These are phyloP conservation scores for Malus asiatica DNA, from an alignment of 306 rosid species.

Conservation along the genomic window DNA sequence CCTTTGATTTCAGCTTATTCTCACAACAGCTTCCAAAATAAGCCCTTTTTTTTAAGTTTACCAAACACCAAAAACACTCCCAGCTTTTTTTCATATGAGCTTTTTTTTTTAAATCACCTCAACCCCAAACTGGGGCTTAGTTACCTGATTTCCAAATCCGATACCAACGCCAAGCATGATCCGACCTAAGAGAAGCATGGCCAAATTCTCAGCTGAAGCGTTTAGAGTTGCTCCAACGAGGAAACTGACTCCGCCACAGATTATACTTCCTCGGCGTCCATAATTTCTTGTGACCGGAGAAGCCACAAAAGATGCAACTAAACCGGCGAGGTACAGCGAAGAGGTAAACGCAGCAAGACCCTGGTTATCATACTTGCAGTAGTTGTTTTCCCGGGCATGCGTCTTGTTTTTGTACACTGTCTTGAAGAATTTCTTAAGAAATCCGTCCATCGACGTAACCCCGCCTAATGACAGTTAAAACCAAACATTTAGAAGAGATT, in stretches of 20 bases:
- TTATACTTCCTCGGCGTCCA: constrained; percentile 68
- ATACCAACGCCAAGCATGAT: constrained; percentile 94
- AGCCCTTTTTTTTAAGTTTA: too few relatives aligned
- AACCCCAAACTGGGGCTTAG: too few relatives aligned
- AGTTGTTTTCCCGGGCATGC: constrained; percentile 73
- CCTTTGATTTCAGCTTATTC: too few relatives aligned
- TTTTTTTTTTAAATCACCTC: too few relatives aligned
- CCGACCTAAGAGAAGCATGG: constrained; percentile 73
- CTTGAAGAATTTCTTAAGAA: constrained; percentile 67
- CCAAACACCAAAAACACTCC: too few relatives aligned
- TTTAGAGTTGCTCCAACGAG: constrained; percentile 62
- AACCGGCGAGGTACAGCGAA: constrained; percentile 79
- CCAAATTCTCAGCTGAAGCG: constrained; percentile 54
- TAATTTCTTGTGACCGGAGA: constrained; percentile 69
- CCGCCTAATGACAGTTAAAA: constrained; percentile 45
- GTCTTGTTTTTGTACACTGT: constrained; percentile 45
- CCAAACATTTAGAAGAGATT: not conserved
- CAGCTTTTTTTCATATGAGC: too few relatives aligned
- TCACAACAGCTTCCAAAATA: too few relatives aligned
- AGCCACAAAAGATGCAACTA: constrained; percentile 65
- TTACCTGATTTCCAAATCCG: constrained; percentile 93
- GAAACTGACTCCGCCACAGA: constrained; percentile 68
- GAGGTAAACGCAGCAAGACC: constrained; percentile 89
- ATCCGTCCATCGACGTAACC: constrained; percentile 90
- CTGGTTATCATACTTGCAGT: constrained; percentile 86